Conservation (phyloP, 495 filamentous ascomycete genomes). For the Usnea hakonensis region DNA sequence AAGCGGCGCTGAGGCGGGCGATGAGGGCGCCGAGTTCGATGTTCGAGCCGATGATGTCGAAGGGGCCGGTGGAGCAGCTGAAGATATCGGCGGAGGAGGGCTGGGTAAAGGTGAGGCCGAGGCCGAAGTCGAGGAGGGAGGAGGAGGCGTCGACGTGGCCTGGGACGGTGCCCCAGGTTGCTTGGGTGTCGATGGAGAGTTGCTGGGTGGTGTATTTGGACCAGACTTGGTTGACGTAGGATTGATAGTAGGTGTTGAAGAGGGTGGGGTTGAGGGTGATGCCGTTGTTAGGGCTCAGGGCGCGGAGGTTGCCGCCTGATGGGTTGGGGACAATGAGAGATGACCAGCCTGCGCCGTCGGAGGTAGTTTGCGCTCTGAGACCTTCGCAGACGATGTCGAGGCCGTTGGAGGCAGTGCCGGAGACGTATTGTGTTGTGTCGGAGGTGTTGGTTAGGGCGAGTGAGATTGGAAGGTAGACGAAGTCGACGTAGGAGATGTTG, state of each 20-base stretch:
- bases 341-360: conserved; percentile 55
- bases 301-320: conserved; percentile 49
- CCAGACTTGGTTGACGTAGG: conserved; percentile 60
- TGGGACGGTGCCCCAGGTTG: conserved; percentile 39
- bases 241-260: conserved; percentile 54
- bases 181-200: conserved; percentile 59
- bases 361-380: conserved; percentile 44
- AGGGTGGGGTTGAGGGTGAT: conserved; percentile 47
- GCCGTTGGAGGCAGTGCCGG: conserved; percentile 50
- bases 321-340: conserved; percentile 47
- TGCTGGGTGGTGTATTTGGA: conserved; percentile 42
- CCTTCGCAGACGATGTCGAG: conserved; percentile 47
- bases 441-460: conserved; percentile 48
- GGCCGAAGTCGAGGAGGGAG: too few species aligned
- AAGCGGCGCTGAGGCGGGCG: conserved; percentile 59
- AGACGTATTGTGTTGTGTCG: conserved; percentile 50
- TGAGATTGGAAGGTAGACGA: conserved; percentile 57
- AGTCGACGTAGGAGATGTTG: too few species aligned
- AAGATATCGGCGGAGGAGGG: conserved; percentile 60
- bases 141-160: conserved; percentile 41
- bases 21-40: conserved; percentile 49
- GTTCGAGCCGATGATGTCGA: conserved; percentile 42
- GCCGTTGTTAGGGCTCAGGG: conserved; percentile 58
- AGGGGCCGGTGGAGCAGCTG: conserved; percentile 60
- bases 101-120: too few species aligned